Conservation (phyloP, 306 rosid genomes). For the Psophocarpus tetragonolobus region DNA sequence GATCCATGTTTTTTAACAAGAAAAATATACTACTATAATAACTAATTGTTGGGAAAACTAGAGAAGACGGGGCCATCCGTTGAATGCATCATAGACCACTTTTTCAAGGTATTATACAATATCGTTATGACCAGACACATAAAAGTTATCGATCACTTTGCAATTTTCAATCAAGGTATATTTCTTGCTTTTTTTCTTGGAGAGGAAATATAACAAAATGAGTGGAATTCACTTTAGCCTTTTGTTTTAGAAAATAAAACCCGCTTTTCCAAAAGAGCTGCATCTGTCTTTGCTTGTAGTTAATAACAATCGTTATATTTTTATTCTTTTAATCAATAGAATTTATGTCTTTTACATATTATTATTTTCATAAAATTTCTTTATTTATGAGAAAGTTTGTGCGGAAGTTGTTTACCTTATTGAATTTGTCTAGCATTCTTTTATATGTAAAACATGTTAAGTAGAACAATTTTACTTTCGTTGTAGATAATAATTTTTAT, state of each 20-base stretch:
- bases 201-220: not conserved
- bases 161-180: conserved; percentile 15
- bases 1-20: not conserved
- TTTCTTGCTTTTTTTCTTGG: not conserved
- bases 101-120: conserved; percentile 9
- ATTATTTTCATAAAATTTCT: no score
- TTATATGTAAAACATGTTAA: no score
- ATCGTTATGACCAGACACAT: conserved; percentile 9
- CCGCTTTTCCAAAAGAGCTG: not conserved
- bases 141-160: conserved; percentile 10
- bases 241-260: not conserved
- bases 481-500: no score
- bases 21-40: no score
- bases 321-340: no score
- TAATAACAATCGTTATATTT: not conserved
- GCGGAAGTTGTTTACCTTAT: no score
- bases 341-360: no score
- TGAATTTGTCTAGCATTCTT: no score
- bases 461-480: no score
- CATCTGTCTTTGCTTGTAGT: not conserved
- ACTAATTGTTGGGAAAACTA: not conserved
- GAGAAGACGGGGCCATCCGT: conserved; percentile 2
- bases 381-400: no score
- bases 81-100: not conserved
- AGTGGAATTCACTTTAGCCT: conserved; percentile 13